Evolutionary conservation across 345 rosid genomes (phyloP).

Genomic region (Brassica juncea): DNA sequence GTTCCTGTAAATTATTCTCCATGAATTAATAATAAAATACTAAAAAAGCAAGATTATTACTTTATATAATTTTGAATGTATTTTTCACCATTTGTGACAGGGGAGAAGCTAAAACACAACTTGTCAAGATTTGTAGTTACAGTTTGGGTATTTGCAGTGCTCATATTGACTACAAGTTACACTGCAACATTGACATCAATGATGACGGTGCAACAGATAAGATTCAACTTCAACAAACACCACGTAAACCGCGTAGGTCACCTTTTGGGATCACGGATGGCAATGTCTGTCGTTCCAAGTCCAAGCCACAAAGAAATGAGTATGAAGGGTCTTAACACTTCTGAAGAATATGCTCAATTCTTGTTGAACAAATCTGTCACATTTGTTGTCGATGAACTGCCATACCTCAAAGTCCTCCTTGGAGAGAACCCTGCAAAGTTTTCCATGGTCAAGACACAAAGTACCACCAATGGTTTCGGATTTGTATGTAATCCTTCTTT

Average conservation of each 20-base stretch:
- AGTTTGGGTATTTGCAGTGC: conserved; percentile 56
- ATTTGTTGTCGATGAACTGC: conserved; percentile 47
- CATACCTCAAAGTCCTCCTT: conserved; percentile 47
- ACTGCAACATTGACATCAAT: conserved; percentile 54
- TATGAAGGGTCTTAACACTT: not conserved
- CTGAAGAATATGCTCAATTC: conserved; percentile 33
- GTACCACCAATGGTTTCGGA: conserved; percentile 40
- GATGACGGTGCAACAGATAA: conserved; percentile 47
- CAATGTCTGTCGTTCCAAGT: not conserved
- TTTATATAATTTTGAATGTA: too few species aligned
- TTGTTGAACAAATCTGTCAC: conserved; percentile 34
- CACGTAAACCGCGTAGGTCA: conserved; percentile 41
- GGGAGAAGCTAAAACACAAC: conserved; percentile 52
- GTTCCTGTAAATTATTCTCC: not conserved
- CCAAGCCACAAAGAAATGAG: conserved; percentile 15
- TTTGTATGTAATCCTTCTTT: conserved; percentile 37
- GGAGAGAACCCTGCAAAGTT: conserved; percentile 39
- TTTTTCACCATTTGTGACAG: conserved; percentile 23
- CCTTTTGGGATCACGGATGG: conserved; percentile 36
- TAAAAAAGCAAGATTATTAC: too few species aligned
- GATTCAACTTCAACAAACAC: conserved; percentile 18
- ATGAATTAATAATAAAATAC: too few species aligned
- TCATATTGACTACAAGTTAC: conserved; percentile 53
- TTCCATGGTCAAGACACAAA: conserved; percentile 39
- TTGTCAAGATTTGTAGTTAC: conserved; percentile 51